Base-by-base conservation (phyloP, 2,329 filamentous ascomycete species). In the Fusarium albidum region DNA sequence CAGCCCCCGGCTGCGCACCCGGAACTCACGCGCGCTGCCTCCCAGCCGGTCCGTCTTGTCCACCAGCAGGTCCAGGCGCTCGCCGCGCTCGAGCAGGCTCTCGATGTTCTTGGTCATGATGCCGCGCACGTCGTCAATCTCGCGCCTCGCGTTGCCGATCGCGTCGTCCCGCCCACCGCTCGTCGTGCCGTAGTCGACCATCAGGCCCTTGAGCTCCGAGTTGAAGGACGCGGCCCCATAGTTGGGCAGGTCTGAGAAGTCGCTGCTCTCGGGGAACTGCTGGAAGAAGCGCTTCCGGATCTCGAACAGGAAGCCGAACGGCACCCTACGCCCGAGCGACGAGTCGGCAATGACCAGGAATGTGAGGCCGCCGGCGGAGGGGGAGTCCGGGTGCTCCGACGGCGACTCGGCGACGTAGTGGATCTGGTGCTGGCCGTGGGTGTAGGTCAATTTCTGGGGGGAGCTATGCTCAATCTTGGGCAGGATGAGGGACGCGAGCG, bases 31-130 rank as follows among this genome's bases (percentile, higher is more conserved):
- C 46, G 95, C 92, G 72, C 87, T 95, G 25, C 91, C 91, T 12
- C 94, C 95, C 32, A 99, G 75, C 35, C 92, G 82, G 71, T 97
- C 94, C 41, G 96, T 99, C 85, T 99, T 97, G 73, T 98, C 93
- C 17, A 99, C 93, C 38, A 99, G 78, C 64, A 97, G 74, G 76
- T 97, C 92, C 69, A 99, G 94, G 60, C 94, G 82, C 82, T 99
- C 95, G 31, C 95, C 93, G 28, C 93, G 81, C 81, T 96, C 92
- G 33, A 96, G 78, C 59, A 96, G 82, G 45, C 90, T 84, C 80
- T 96, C 93, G 62, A 97, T 96, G 71, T 96, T 96, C 78, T 92
- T 87, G 50, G 91, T 96, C 93, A 96, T 96, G 72, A 96, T 96
- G 59, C 92, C 91, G 49, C 90, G 80, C 44, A 96, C 92, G 68